These are phyloP conservation scores for Prunus kanzakura DNA, from an alignment of 306 rosid genomes.

Conservation along the genomic window DNA sequence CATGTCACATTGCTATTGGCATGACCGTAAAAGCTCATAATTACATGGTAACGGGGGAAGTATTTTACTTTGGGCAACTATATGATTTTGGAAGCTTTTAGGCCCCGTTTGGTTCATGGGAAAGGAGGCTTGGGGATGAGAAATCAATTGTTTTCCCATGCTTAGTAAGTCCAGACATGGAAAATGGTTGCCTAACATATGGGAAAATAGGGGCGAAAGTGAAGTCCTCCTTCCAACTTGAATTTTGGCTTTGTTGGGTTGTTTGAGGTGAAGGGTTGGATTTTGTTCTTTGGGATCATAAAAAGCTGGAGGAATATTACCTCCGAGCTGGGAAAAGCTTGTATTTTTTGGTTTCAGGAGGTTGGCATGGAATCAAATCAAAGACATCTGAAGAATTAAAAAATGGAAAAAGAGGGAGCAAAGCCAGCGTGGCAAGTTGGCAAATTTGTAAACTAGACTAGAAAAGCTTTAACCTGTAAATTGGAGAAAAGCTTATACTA, in stretches of 20 bases:
- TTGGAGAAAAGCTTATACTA: neutral
- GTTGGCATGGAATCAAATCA: neutral
- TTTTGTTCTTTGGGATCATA: neutral
- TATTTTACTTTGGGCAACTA: neutral
- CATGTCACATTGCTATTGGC: too few species aligned
- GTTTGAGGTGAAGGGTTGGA: neutral
- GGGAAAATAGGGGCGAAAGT: too few species aligned
- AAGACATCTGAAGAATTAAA: neutral
- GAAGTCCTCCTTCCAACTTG: too few species aligned
- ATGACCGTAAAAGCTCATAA: too few species aligned
- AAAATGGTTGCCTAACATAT: too few species aligned
- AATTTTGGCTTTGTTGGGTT: neutral
- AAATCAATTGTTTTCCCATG: too few species aligned
- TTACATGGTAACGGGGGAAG: too few species aligned
- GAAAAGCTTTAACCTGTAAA: neutral
- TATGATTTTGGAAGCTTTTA: neutral
- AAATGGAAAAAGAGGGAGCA: neutral
- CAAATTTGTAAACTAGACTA: too few species aligned
- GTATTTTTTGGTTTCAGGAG: neutral
- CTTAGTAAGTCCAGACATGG: too few species aligned
- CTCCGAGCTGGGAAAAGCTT: neutral
- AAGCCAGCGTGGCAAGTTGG: neutral
- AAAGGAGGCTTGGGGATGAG: fast-evolving
- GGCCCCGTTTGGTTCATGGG: neutral
- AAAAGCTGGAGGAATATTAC: neutral